Conservation (phyloP, 2,329 filamentous ascomycete species). For the Blastomyces parvus region DNA sequence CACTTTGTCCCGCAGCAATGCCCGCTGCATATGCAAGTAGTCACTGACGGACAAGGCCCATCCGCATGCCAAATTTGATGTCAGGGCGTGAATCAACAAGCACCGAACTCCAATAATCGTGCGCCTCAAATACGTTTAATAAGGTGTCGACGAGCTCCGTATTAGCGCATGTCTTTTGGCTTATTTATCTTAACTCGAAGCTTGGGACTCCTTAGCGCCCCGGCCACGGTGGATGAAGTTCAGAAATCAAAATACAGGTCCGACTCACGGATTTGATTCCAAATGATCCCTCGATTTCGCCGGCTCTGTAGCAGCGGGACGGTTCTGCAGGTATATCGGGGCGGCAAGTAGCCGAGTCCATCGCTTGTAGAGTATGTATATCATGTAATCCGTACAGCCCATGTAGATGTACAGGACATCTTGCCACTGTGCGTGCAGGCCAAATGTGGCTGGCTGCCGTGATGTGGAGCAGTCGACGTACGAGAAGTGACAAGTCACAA, state of each 20-base stretch:
- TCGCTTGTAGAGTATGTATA: background rate
- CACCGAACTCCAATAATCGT: background rate
- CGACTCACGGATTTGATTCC: background rate
- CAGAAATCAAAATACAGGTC: background rate
- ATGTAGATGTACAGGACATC: background rate
- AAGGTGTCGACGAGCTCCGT: background rate
- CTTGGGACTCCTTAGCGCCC: background rate
- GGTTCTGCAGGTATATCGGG: background rate
- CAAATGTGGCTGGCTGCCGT: background rate
- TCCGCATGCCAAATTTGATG: background rate
- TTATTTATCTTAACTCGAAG: background rate
- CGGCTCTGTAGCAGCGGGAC: background rate
- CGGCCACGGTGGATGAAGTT: background rate
- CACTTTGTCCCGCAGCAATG: background rate
- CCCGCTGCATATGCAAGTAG: slow-evolving; percentile 2
- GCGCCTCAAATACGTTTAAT: background rate
- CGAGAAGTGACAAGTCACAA: slow-evolving; percentile 7
- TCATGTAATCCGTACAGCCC: background rate
- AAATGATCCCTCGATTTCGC: background rate
- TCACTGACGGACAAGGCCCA: background rate
- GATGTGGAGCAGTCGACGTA: background rate
- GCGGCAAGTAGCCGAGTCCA: background rate
- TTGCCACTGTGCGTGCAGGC: background rate
- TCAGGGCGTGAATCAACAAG: background rate
- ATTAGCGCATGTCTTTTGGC: background rate